Evolutionary conservation across 208 protist genomes (phyloP), one percentile per base, ranked within the genome.

Genomic region (Leishmania turanica): DNA sequence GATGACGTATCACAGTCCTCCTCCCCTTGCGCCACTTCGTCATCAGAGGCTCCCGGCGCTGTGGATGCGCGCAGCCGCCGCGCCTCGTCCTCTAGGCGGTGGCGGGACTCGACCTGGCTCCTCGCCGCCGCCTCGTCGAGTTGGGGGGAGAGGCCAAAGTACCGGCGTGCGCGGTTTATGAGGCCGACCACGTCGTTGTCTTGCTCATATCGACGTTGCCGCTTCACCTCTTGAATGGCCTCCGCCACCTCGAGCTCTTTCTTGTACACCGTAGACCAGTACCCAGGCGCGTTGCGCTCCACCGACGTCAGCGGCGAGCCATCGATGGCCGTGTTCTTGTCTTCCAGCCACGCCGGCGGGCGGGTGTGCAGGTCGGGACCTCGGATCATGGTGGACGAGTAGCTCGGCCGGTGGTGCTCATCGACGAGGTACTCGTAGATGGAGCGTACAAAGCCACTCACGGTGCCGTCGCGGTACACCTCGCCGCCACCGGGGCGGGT

Each of bases 311-410:
- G 85, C 17, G 89, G 90, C 3, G 88, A 87, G 45, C 94, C 94
- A 65, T 95, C 87, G 73, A 97, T 96, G 75, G 89, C 82, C 58
- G 92, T 86, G 79, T 95, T 86, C 83, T 96, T 96, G 79, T 92
- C 83, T 80, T 96, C 91, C 79, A 96, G 60, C 93, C 94, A 97
- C 78, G 83, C 75, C n/a, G 94, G 94, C 3, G 88, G 84, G 31
- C 91, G 91, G 42, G 82, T 84, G 84, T 95, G 92, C 1, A 87
- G 64, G 79, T 93, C 90, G 2, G 85, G 82, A 34, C 88, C 89
- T 68, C 72, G 71, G 24, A 86, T 65, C 58, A 80, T 69, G 49
- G 56, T 75, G 53, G 76, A 62, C 66, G 78, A 76, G 45, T 69
- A 42, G 49, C 71, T 75, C 40, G 80, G 64, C 51, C 79, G 69